Conservation (phyloP, 306 rosid genomes). For the Trifolium dubium region DNA sequence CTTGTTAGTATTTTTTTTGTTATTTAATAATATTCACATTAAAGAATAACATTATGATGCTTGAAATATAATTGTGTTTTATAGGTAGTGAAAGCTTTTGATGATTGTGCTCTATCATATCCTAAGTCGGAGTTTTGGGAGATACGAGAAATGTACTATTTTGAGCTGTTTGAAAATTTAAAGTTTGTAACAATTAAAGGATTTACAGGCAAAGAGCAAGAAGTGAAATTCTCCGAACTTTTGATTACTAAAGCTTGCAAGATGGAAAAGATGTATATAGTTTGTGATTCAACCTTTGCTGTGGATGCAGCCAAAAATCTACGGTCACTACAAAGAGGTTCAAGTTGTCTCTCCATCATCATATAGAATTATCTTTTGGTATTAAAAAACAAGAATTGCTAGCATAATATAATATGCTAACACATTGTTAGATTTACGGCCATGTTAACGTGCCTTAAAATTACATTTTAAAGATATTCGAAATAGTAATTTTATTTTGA, state of each 20-base stretch:
- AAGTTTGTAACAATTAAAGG: constrained; percentile 20
- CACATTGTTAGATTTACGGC: too few species aligned
- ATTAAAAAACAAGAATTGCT: neutral
- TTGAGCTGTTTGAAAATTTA: constrained; percentile 5
- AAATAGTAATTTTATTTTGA: too few species aligned
- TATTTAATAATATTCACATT: neutral
- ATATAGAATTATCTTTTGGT: neutral
- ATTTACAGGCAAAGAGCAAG: constrained; percentile 34
- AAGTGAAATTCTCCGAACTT: constrained; percentile 37
- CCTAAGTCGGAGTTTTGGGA: constrained; percentile 31
- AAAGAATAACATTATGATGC: neutral
- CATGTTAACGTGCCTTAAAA: too few species aligned
- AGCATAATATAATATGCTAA: too few species aligned
- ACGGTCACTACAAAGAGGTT: constrained; percentile 14
- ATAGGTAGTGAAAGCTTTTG: neutral
- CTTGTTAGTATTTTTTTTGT: neutral
- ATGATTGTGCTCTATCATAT: neutral
- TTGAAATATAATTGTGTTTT: neutral
- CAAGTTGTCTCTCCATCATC: constrained; percentile 16
- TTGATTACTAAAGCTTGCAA: neutral
- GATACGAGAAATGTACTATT: neutral
- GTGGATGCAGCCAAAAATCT: neutral
- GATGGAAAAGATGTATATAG: constrained; percentile 4
- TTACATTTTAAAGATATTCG: too few species aligned
- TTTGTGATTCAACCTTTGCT: neutral